phyloP scores from a whole-genome alignment of 2,329 filamentous ascomycete genomes.

The Xylaria sp. region DNA sequence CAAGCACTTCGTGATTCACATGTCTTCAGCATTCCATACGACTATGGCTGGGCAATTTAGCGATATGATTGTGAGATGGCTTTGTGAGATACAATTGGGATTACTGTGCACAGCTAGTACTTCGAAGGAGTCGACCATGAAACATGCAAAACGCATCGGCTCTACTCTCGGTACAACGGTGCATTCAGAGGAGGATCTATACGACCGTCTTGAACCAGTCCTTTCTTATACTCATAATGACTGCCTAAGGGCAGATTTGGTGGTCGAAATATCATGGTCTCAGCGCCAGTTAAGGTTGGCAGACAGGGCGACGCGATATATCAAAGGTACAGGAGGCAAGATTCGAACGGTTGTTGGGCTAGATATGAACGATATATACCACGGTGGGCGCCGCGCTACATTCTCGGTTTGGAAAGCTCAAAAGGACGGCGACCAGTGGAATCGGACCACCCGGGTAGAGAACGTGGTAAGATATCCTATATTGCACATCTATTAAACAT shows the following conservation, averaged over 20 bases:
- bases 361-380: slow-evolving; percentile 25
- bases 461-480: slow-evolving; percentile 4
- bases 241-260: too few relatives aligned
- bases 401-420: slow-evolving; percentile 26
- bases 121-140: slow-evolving; percentile 5
- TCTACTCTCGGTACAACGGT: slow-evolving; percentile 7
- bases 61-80: slow-evolving; percentile 9
- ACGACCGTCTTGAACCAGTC: slow-evolving; percentile 16
- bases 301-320: slow-evolving; percentile 18
- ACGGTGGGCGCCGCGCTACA: background rate
- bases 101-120: background rate
- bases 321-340: slow-evolving; percentile 2
- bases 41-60: slow-evolving; percentile 2
- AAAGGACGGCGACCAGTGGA: slow-evolving; percentile 13
- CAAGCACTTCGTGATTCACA: slow-evolving; percentile 30
- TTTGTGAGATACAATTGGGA: background rate
- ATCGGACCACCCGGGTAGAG: background rate
- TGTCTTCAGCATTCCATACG: slow-evolving; percentile 13
- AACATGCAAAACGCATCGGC: slow-evolving; percentile 3
- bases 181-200: background rate
- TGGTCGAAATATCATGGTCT: slow-evolving; percentile 26
- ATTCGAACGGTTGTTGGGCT: slow-evolving; percentile 25
- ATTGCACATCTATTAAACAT: background rate
- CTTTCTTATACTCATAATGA: slow-evolving; percentile 18
- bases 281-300: slow-evolving; percentile 9